These are phyloP conservation scores for Collariella sp. DNA, from an alignment of 495 filamentous ascomycete genomes.

Conservation along the genomic window DNA sequence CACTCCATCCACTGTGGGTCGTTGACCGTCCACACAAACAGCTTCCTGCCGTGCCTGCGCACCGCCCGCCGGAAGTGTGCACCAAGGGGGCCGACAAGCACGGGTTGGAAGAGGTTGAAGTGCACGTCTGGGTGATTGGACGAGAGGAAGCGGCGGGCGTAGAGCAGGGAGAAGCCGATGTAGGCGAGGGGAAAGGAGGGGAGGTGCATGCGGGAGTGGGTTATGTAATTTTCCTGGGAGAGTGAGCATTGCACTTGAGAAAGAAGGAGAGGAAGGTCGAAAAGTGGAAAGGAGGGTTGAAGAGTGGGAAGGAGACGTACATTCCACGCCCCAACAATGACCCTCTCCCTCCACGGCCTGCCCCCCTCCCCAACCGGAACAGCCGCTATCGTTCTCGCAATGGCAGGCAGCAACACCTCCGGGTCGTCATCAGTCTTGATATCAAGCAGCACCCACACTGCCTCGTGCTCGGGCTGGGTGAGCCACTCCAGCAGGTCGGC, in stretches of 20 bases:
- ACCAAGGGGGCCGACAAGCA: constrained; percentile 57
- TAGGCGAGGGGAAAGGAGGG: constrained; percentile 59
- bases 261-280: background rate
- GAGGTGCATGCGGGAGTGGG: constrained; percentile 49
- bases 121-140: constrained; percentile 45
- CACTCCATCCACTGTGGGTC: constrained; percentile 39
- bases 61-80: constrained; percentile 54
- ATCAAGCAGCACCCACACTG: constrained; percentile 78
- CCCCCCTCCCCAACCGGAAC: constrained; percentile 31
- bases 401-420: constrained; percentile 55
- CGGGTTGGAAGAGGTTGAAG: constrained; percentile 64
- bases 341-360: constrained; percentile 57
- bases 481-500: constrained; percentile 69
- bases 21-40: constrained; percentile 85
- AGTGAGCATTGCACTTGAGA: background rate
- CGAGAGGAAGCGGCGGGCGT: constrained; percentile 59
- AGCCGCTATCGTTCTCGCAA: constrained; percentile 51
- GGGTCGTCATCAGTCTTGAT: constrained; percentile 77
- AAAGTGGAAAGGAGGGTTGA: background rate
- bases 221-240: constrained; percentile 51
- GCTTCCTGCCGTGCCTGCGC: constrained; percentile 41
- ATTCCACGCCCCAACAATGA: constrained; percentile 75
- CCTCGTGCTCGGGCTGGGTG: constrained; percentile 45
- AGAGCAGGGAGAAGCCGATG: constrained; percentile 61
- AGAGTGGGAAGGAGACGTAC: constrained; percentile 30